These are phyloP conservation scores for Penicillium ucsense DNA, from an alignment of 495 filamentous ascomycete genomes.

Conservation along the genomic window DNA sequence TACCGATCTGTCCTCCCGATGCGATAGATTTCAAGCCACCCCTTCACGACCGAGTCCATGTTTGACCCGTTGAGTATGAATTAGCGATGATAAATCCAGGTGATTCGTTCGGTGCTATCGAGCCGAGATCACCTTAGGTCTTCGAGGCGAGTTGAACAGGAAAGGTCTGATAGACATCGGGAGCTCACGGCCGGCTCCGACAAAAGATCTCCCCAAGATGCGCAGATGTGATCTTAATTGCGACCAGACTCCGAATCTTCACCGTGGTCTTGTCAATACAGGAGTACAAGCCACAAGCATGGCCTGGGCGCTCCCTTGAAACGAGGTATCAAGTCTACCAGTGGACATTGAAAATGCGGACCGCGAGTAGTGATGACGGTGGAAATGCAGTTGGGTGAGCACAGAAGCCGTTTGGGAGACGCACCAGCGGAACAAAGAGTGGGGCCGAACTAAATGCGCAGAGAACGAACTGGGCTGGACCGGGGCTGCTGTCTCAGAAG, in stretches of 20 bases:
- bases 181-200: conserved; percentile 26
- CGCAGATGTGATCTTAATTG: background rate
- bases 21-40: too few species aligned
- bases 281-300: background rate
- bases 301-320: conserved; percentile 11
- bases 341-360: background rate
- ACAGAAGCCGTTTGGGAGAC: too few species aligned
- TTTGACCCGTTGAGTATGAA: background rate
- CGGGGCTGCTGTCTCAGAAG: too few species aligned
- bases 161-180: too few species aligned
- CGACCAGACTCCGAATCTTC: conserved; percentile 1
- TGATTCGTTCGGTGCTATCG: conserved; percentile 11
- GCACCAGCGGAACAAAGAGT: too few species aligned
- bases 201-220: too few species aligned
- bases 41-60: background rate
- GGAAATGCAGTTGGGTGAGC: too few species aligned
- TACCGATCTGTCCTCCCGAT: too few species aligned
- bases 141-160: background rate
- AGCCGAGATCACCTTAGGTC: conserved; percentile 27
- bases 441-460: too few species aligned
- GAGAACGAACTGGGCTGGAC: too few species aligned
- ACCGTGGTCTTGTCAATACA: background rate
- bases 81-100: too few species aligned
- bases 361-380: too few species aligned
- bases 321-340: background rate